Base-by-base conservation (phyloP, 441 rosid species). In the Euphorbia schlechtendalii region DNA sequence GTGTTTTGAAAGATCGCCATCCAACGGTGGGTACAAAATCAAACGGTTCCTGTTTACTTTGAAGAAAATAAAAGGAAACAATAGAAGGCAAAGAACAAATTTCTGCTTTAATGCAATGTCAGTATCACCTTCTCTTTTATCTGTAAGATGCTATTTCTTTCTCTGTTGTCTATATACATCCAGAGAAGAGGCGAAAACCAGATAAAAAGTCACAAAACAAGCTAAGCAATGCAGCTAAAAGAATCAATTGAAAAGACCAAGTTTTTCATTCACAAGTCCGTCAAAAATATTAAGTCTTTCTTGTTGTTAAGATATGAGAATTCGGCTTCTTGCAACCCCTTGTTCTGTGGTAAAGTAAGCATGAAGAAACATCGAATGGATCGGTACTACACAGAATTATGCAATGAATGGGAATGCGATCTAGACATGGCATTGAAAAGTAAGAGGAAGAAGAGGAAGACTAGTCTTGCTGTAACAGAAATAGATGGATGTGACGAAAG, bases 191-290 rank as follows among this genome's bases (percentile, higher is more conserved):
- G 51, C 36, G n/a, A 49, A 67, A 13, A 5, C n/a, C 12, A 51
- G 12, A 51, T 27, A 1, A 21, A 20, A 7, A 15, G 32, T 45
- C 36, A 28, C 3, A 0, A 27, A 22, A 45, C 46, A 70, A 71
- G 63, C 59, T 71, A 10, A 73, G 78, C 69, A 61, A 88, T 83
- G 84, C 83, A 74, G 78, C 74, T 86, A 43, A 70, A 80, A 71
- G 87, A 85, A 61, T 80, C 96, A 72, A 71, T 83, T 60, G 59
- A 70, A 25, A 86, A 82, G 73, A 77, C 87, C 78, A 84, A 75
- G 71, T 78, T 66, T 61, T 72, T 85, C 77, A 69, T 88, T 57
- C 81, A 73, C 46, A 82, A 72, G 67, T 75, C 92, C 67, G 74
- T 89, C 46, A 65, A 71, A 34, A 81, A 76, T 77, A 72, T 89